Evolutionary conservation across 345 rosid genomes (phyloP).

Genomic region (Pistacia atlantica): DNA sequence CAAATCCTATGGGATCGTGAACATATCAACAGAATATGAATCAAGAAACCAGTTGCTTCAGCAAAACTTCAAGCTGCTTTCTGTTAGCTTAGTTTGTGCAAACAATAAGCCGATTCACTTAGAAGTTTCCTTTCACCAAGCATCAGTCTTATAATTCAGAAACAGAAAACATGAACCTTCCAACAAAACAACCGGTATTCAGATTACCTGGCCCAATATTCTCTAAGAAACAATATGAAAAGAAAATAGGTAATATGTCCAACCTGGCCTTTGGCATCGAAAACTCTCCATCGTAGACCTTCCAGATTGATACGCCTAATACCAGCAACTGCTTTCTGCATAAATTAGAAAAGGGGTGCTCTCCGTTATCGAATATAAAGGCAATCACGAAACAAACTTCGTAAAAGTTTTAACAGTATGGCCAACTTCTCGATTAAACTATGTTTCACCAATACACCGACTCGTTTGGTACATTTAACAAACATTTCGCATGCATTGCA

Average conservation of each 20-base stretch:
- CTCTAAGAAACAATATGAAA: neutral
- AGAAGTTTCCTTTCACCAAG: too few relatives aligned
- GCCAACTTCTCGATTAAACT: neutral
- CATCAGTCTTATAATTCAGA: too few relatives aligned
- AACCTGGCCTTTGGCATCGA: slow-evolving; percentile 99
- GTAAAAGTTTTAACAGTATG: neutral
- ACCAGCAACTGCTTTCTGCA: slow-evolving; percentile 96
- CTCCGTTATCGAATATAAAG: neutral
- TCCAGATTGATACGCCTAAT: slow-evolving; percentile 86
- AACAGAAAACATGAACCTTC: too few relatives aligned
- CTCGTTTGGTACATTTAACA: slow-evolving; percentile 23
- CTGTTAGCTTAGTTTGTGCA: neutral
- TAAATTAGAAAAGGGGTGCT: slow-evolving; percentile 7
- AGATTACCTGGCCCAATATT: neutral
- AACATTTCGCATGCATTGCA: slow-evolving; percentile 29
- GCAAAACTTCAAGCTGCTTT: neutral
- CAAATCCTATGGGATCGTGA: neutral
- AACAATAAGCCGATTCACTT: neutral
- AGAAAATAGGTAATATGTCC: neutral
- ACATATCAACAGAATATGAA: neutral
- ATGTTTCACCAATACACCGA: neutral
- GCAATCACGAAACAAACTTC: neutral
- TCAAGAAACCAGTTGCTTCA: neutral
- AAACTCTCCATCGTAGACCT: slow-evolving; percentile 94
- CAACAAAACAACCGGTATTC: too few relatives aligned